Conservation (phyloP, 441 rosid genomes). For the Adansonia madagascariensis region DNA sequence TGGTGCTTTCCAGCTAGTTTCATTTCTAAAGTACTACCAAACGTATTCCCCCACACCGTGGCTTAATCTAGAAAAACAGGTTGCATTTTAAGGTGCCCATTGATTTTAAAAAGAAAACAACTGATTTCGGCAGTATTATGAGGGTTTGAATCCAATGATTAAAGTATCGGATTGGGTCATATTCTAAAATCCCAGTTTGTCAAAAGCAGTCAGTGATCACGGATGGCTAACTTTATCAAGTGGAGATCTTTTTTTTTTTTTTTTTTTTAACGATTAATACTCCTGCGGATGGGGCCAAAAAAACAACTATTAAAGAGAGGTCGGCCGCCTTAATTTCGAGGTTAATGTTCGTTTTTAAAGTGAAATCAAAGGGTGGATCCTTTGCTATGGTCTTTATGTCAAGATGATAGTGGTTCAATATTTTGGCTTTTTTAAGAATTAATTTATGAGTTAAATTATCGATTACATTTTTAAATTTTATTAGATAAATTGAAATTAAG, state of each 20-base stretch:
- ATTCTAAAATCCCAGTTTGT: not conserved
- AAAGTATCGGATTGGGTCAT: not conserved
- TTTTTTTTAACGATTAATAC: not conserved
- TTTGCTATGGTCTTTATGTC: not conserved
- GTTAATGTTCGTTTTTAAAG: slow-evolving; percentile 13
- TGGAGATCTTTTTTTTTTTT: not conserved
- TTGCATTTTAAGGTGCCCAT: not conserved
- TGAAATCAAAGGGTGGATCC: not conserved
- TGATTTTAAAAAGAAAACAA: not conserved
- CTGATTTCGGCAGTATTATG: not conserved
- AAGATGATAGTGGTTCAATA: not conserved
- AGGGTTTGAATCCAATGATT: slow-evolving; percentile 13
- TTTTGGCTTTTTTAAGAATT: not conserved
- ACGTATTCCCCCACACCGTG: not conserved
- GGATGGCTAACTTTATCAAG: slow-evolving; percentile 20
- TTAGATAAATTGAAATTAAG: too few species aligned
- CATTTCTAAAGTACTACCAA: slow-evolving; percentile 4
- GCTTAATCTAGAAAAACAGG: slow-evolving; percentile 3
- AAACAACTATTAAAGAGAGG: not conserved
- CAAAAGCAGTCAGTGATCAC: not conserved
- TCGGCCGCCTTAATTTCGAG: slow-evolving; percentile 10
- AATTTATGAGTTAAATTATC: not conserved
- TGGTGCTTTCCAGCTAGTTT: slow-evolving; percentile 20
- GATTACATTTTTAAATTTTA: too few species aligned
- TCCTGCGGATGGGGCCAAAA: slow-evolving; percentile 7